Percentiles rank a stretch among this genome's conserved stretches.
Conservation (phyloP, 225 moss, liverwort and hornwort species). For the Anthoceros angustus region DNA sequence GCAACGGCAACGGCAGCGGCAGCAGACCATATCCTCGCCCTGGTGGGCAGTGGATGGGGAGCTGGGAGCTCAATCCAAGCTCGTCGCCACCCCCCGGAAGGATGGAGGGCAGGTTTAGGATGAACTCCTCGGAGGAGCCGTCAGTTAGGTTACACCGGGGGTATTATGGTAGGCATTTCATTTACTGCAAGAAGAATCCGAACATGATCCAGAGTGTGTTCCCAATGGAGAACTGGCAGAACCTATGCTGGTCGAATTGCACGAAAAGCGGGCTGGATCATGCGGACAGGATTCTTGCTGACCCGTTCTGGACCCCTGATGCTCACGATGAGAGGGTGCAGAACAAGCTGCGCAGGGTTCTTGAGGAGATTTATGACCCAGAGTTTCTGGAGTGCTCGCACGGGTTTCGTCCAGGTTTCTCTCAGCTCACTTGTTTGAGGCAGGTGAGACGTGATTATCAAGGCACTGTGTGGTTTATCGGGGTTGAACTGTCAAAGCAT, state of each 20-base stretch:
- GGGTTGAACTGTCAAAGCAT: neutral
- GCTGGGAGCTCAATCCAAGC: no score
- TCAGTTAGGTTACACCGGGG: neutral
- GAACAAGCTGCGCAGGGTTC: neutral
- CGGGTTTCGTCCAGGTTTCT: conserved; percentile 1
- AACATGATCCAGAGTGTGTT: neutral
- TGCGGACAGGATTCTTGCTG: neutral
- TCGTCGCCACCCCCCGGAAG: no score
- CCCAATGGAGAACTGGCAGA: neutral
- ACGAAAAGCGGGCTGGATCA: neutral
- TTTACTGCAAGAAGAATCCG: neutral
- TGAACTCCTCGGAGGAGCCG: neutral
- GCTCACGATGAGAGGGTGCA: neutral
- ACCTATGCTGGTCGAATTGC: neutral
- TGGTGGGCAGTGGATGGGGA: no score
- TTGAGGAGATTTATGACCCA: conserved; percentile 1
- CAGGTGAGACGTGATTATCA: conserved; percentile 1
- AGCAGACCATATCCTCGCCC: no score
- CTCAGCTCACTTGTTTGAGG: neutral
- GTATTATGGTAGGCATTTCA: neutral
- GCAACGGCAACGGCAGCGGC: no score
- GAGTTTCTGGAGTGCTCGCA: conserved; percentile 1
- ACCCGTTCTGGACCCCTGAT: conserved; percentile 3
- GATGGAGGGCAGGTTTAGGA: neutral
- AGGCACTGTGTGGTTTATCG: conserved; percentile 3